Base-by-base conservation (phyloP, 2,329 filamentous ascomycete species). In the Colletotrichum phormii region DNA sequence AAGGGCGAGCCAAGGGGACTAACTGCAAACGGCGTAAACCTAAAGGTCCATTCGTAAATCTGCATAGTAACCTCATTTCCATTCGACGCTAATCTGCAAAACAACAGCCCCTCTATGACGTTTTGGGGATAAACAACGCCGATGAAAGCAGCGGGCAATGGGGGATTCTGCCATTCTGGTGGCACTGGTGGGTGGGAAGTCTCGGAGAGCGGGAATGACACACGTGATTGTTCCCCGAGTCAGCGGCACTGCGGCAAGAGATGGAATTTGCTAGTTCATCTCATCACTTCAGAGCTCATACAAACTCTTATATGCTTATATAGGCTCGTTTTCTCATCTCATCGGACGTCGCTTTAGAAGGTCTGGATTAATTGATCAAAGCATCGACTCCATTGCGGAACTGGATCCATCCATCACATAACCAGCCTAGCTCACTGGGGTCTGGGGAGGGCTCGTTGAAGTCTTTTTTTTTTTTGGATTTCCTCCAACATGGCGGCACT, bases 401-500 rank as follows among this genome's bases (percentile, higher is more conserved):
- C 37, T 42, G 37, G 37, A 42, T 42, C 37, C 37, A 42, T 42
- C 13, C 15, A 42, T 42, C 37, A 42, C 37, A 22, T n/a, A 35
- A 33, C 18, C 65, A 46, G 31, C 49, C 5, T 31, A 54, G 42
- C 53, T 24, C 31, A 13, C 13, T 26, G 64, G 64, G 64, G 54
- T 24, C 65, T 53, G 70, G 46, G 37, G 15, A 18, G 37, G 35
- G 70, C 24, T 31, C 18, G 42, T 42, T 15, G 46, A 46, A 22
- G 18, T 9, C 42, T 1, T 5, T 4, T 22, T 49, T n/a, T 9
- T n/a, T 18, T 22, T n/a, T 22, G n/a, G n/a, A n/a, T n/a, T n/a
- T n/a, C n/a, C 22, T 2, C 18, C 6, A 5, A 5, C n/a, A 80
- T 80, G 79, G 77, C 77, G 78, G 77, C 77, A 4, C 77, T 80